These are phyloP conservation scores for Neofusicoccum umdonicola DNA, from an alignment of 2,329 filamentous ascomycete species.

Conservation along the genomic window DNA sequence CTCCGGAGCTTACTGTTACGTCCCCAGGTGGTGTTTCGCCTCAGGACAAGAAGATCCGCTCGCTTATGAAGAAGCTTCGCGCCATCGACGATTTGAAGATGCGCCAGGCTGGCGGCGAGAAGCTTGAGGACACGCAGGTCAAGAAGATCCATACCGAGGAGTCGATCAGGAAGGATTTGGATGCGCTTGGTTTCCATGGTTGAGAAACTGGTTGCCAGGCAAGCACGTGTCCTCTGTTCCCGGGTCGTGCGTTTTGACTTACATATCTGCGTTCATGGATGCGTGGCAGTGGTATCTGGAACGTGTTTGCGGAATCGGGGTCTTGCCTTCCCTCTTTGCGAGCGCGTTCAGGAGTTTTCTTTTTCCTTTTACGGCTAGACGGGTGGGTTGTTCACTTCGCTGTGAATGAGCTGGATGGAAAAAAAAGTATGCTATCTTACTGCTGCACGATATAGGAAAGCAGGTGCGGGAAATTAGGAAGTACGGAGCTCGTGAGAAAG, in stretches of 20 bases:
- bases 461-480: background rate
- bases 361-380: background rate
- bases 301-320: background rate
- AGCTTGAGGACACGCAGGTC: conserved; percentile 95
- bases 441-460: background rate
- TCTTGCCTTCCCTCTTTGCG: background rate
- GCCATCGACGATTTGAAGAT: conserved; percentile 98
- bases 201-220: background rate
- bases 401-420: background rate
- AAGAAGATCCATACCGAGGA: conserved; percentile 95
- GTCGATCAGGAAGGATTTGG: conserved; percentile 78
- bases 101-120: conserved; percentile 90
- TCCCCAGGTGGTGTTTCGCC: conserved; percentile 60
- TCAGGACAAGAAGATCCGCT: conserved; percentile 92
- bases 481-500: background rate
- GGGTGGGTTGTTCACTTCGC: background rate
- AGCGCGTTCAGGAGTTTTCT: background rate
- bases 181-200: conserved; percentile 51
- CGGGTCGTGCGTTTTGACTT: background rate
- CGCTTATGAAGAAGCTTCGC: conserved; percentile 92
- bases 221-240: background rate
- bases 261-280: too few species aligned
- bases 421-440: background rate
- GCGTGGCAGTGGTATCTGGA: background rate
- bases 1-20: conserved; percentile 53